Evolutionary conservation across 192 early-diverging fungal genomes (phyloP).

Genomic region (Umbelopsis vinacea): DNA sequence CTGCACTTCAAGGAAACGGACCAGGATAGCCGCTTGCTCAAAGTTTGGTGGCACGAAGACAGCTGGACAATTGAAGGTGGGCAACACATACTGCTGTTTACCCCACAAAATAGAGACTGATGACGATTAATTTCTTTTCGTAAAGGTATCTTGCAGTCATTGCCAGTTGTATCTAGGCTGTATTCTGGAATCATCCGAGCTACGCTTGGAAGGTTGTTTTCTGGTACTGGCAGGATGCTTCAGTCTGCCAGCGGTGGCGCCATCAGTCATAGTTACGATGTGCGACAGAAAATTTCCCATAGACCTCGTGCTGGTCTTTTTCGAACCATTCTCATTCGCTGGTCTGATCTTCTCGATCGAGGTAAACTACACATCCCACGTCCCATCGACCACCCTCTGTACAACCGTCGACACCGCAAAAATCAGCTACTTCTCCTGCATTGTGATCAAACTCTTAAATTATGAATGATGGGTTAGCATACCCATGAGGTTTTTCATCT

Average conservation of each 20-base stretch:
- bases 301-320: not conserved
- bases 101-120: not conserved
- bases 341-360: constrained; percentile 2
- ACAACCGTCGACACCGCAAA: not conserved
- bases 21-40: constrained; percentile 5
- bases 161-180: not conserved
- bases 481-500: too few species aligned
- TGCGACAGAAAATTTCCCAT: not conserved
- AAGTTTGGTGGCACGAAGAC: constrained; percentile 18
- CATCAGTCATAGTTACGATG: constrained; percentile 7
- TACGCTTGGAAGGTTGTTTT: not conserved
- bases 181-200: not conserved
- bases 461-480: too few species aligned
- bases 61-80: constrained; percentile 19
- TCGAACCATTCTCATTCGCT: not conserved
- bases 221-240: not conserved
- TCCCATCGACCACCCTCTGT: not conserved
- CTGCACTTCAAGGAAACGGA: constrained; percentile 10
- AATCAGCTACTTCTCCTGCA: not conserved
- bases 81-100: too few species aligned
- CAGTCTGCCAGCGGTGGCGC: not conserved
- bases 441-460: too few species aligned
- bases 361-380: not conserved
- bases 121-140: not conserved
- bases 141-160: constrained; percentile 2